Base-by-base conservation (phyloP, 2,329 filamentous ascomycete genomes). In the Magnaporthales sp. region DNA sequence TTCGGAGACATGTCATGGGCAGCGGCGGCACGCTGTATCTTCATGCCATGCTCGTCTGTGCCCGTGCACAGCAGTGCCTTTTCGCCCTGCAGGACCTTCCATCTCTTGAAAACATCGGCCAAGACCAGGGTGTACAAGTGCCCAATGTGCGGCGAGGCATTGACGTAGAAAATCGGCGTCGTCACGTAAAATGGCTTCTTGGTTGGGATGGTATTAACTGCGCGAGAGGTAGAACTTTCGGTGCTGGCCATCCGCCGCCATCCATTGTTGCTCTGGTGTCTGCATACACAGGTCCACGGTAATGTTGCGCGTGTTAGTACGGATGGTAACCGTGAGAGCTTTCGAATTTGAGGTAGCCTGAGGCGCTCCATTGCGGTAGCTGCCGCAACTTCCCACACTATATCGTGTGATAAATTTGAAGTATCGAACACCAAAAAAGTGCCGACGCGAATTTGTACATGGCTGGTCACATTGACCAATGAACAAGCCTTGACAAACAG, bases 91-190 rank as follows among this genome's bases (percentile, higher is more conserved):
- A 99, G 83, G 32, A 86, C 80, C 75, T 96, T 87, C 92, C 93
- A 99, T 79, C 95, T 86, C 78, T 98, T 99, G 71, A 97, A 80
- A 66, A 97, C 89, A 77, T 99, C 95, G 70, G 92, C 84, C 61
- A 99, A 84, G 72, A 98, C 84, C 87, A 98, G 93, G 58, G 91
- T 92, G 77, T 97, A 98, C 68, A 99, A 83, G 78, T 99, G 95
- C 61, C 95, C 95, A 69, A 98, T 87, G 80, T 99, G 95, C 64
- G 95, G 95, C 62, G 92, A 93, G 94, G 93, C 92, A 85, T 99
- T 99, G 80, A 99, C 95, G 78, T 99, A 99, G 81, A 98, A 99
- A 67, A 99, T 99, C 2, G 95, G 95, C 9, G 93, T 96, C 5
- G 95, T 98, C 73, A 97, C 84, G 81, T 98, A 99, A 81, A 90